Evolutionary conservation across 2,329 filamentous ascomycete genomes (phyloP).

Genomic region (Hymenoscyphus repandus): DNA sequence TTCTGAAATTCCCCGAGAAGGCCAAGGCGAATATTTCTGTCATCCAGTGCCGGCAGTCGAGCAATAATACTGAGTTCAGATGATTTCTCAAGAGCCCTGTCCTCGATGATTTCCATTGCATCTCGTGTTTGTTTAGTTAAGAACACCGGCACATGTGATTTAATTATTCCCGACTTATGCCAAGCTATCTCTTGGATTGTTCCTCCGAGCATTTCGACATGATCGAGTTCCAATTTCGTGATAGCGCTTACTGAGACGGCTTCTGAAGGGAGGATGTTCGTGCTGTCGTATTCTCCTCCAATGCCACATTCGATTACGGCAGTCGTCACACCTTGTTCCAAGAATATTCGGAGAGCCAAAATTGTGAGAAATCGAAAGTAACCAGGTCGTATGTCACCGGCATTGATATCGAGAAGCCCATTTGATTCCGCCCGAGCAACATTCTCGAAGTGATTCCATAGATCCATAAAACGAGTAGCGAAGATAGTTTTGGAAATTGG

Average conservation of each 20-base stretch:
- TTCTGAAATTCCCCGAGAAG: constrained; percentile 52
- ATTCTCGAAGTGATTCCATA: constrained; percentile 50
- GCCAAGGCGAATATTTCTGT: constrained; percentile 39
- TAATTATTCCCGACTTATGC: constrained; percentile 90
- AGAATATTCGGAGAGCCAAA: constrained; percentile 78
- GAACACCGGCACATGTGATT: constrained; percentile 57
- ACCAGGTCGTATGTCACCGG: constrained; percentile 58
- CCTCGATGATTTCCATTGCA: constrained; percentile 54
- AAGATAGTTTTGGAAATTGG: constrained; percentile 57
- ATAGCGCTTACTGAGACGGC: constrained; percentile 62
- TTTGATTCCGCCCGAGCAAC: neutral
- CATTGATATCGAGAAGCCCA: neutral
- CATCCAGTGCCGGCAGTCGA: constrained; percentile 35
- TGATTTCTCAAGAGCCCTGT: constrained; percentile 44
- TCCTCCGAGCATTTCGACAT: constrained; percentile 72
- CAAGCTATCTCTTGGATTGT: constrained; percentile 81
- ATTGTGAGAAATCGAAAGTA: constrained; percentile 92
- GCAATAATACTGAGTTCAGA: constrained; percentile 21
- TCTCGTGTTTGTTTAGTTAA: constrained; percentile 52
- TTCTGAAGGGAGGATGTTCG: constrained; percentile 66
- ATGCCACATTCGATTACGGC: constrained; percentile 92
- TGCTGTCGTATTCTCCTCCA: constrained; percentile 88
- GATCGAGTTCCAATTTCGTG: constrained; percentile 79
- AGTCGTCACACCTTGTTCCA: constrained; percentile 67
- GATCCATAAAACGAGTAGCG: constrained; percentile 60